A percentile compares a stretch with the other conserved stretches of the same genome.
Conservation (phyloP, 306 rosid genomes). For the Cicer chorassanicum region DNA sequence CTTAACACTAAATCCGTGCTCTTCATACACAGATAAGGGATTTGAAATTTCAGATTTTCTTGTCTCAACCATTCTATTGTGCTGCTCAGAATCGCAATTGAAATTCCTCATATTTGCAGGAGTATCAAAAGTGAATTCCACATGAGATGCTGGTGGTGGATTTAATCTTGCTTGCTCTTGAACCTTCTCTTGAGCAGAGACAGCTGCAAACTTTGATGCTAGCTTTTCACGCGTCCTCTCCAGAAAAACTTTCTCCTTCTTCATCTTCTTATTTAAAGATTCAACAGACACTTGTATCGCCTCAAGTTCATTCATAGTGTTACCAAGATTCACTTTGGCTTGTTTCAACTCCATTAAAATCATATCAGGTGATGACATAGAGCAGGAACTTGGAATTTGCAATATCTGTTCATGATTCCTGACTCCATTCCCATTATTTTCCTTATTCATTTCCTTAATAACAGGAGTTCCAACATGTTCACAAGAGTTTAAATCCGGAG, state of each 20-base stretch:
- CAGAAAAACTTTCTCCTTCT: conserved; percentile 67
- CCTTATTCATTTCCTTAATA: conserved; percentile 65
- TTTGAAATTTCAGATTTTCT: conserved; percentile 50
- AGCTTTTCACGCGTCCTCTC: conserved; percentile 70
- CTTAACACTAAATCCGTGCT: conserved; percentile 54
- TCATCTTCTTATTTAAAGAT: conserved; percentile 81
- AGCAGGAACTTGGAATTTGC: conserved; percentile 59
- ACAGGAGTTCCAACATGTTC: conserved; percentile 62
- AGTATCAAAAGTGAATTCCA: conserved; percentile 43
- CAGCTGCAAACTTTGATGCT: conserved; percentile 61
- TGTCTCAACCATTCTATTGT: conserved; percentile 49
- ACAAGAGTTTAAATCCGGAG: conserved; percentile 49
- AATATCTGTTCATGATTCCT: conserved; percentile 51
- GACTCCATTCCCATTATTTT: conserved; percentile 46
- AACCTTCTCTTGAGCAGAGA: conserved; percentile 55
- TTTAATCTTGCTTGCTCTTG: conserved; percentile 48
- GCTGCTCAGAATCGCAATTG: conserved; percentile 41
- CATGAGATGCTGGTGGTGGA: conserved; percentile 43
- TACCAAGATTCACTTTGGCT: conserved; percentile 85
- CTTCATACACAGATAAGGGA: conserved; percentile 48
- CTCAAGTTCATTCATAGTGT: conserved; percentile 79
- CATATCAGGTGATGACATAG: conserved; percentile 67
- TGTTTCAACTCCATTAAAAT: conserved; percentile 86
- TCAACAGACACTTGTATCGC: conserved; percentile 82
- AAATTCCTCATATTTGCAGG: conserved; percentile 48